phyloP scores from a whole-genome alignment of 108 stramenopile genomes.

The Cylindrotheca fusiformis region DNA sequence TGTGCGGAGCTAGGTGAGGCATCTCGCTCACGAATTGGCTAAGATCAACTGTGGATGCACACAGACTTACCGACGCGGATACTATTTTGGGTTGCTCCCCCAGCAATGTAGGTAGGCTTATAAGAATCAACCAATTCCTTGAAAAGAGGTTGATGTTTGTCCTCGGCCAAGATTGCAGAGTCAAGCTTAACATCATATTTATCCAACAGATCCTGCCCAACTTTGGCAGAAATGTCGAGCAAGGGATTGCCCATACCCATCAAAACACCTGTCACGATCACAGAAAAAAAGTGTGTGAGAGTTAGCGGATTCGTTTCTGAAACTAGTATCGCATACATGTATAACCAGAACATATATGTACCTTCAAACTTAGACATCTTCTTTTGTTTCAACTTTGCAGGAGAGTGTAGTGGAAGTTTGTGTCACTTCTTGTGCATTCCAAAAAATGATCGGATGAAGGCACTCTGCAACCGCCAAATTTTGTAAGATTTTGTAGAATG shows the following conservation, averaged over 20 bases:
- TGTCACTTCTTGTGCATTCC: too few relatives aligned
- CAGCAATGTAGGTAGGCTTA: slow-evolving; percentile 95
- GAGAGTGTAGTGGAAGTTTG: too few relatives aligned
- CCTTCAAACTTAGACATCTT: slow-evolving; percentile 24
- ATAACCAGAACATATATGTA: not conserved
- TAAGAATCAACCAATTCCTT: slow-evolving; percentile 87
- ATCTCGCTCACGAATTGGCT: too few relatives aligned
- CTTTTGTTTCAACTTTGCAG: not conserved
- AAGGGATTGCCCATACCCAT: slow-evolving; percentile 99
- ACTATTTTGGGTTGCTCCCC: slow-evolving; percentile 99
- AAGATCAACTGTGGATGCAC: too few relatives aligned
- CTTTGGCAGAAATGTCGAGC: slow-evolving; percentile 96
- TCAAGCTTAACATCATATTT: slow-evolving; percentile 94
- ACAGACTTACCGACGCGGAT: slow-evolving; percentile 79
- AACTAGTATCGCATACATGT: not conserved
- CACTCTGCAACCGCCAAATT: too few relatives aligned
- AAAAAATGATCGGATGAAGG: too few relatives aligned
- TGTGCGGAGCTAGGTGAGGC: too few relatives aligned
- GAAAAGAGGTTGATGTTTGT: slow-evolving; percentile 94
- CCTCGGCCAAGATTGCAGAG: slow-evolving; percentile 98
- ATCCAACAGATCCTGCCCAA: slow-evolving; percentile 88
- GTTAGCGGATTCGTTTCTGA: not conserved
- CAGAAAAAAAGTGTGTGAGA: not conserved
- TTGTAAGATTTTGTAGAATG: too few relatives aligned
- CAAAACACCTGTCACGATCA: slow-evolving; percentile 54